phyloP scores from a whole-genome alignment of 306 rosid species.

The Fragaria iinumae region DNA sequence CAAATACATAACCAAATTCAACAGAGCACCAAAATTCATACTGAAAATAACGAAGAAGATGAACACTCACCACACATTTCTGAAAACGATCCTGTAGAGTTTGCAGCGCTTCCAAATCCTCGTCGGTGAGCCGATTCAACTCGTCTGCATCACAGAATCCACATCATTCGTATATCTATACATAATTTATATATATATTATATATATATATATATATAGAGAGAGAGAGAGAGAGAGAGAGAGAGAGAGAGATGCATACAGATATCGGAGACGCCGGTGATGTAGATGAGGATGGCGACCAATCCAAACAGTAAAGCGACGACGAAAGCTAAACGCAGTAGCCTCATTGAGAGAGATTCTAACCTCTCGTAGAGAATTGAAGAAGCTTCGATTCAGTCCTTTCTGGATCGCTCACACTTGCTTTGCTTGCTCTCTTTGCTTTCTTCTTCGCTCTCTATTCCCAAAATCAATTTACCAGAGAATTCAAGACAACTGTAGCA shows the following conservation, averaged over 20 bases:
- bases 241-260: conserved; percentile 29
- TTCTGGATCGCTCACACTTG: neutral
- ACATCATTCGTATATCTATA: neutral
- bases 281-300: conserved; percentile 50
- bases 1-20: neutral
- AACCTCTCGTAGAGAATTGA: neutral
- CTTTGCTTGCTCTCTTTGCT: neutral
- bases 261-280: conserved; percentile 44
- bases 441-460: neutral
- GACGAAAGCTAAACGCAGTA: conserved; percentile 39
- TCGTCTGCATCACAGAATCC: conserved; percentile 40
- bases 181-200: neutral
- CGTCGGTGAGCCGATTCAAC: conserved; percentile 45
- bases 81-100: conserved; percentile 63
- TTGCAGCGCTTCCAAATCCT: conserved; percentile 66
- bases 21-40: neutral
- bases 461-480: neutral
- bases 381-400: neutral
- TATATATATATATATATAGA: neutral
- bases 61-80: conserved; percentile 80
- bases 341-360: conserved; percentile 34
- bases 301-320: conserved; percentile 48
- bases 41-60: neutral
- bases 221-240: conserved; percentile 2
- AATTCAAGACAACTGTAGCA: neutral